Evolutionary conservation across 495 filamentous ascomycete genomes (phyloP).

Genomic region (Thermothielavioides terrestris): DNA sequence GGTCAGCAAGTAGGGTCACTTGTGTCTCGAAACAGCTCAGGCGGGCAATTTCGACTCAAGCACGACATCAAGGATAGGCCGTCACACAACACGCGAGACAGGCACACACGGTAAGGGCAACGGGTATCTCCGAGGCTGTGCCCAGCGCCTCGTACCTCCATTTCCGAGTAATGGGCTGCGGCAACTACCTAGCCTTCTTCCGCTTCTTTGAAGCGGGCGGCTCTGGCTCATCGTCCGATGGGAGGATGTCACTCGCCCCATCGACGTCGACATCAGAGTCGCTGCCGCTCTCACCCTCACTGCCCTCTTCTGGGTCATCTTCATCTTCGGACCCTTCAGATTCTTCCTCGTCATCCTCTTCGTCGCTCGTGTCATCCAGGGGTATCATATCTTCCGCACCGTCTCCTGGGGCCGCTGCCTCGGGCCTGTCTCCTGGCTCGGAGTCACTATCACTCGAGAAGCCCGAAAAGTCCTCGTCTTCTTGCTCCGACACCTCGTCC

Average conservation of each 20-base stretch:
- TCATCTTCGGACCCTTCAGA: slow-evolving; percentile 26
- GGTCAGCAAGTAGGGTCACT: too few relatives aligned
- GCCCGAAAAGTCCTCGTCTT: slow-evolving; percentile 38
- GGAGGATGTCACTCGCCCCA: slow-evolving; percentile 17
- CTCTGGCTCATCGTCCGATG: slow-evolving; percentile 18
- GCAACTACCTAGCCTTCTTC: slow-evolving; percentile 16
- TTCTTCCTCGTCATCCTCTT: slow-evolving; percentile 39
- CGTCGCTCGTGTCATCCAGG: slow-evolving; percentile 43
- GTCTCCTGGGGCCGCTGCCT: slow-evolving; percentile 22
- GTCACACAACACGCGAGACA: too few relatives aligned
- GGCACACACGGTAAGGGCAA: neutral
- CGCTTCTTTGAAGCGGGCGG: slow-evolving; percentile 19
- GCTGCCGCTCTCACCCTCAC: slow-evolving; percentile 33
- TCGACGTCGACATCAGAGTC: slow-evolving; percentile 20
- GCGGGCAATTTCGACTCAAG: too few relatives aligned
- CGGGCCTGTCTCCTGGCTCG: slow-evolving; percentile 31
- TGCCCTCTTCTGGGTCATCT: slow-evolving; percentile 17
- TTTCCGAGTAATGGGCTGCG: neutral
- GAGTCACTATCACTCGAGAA: slow-evolving; percentile 44
- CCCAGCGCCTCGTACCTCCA: neutral
- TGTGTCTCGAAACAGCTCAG: too few relatives aligned
- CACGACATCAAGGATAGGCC: too few relatives aligned
- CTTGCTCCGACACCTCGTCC: slow-evolving; percentile 17
- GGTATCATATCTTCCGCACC: slow-evolving; percentile 45
- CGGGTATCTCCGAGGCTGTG: neutral